Evolutionary conservation across 768 basidiomycete genomes (phyloP).

Genomic region (Lentinula raphanica): DNA sequence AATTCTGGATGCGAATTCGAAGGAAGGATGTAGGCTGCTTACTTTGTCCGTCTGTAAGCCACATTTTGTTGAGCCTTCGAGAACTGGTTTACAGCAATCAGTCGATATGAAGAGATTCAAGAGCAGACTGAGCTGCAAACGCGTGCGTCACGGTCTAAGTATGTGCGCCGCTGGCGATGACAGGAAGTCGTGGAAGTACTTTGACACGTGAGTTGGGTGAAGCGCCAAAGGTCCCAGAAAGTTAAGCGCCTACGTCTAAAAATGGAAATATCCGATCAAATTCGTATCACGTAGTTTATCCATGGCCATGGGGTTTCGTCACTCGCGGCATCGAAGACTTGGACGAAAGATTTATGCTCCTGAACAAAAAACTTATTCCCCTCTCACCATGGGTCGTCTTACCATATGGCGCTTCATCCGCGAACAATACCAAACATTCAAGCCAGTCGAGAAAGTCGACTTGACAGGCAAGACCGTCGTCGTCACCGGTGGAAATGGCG

Average conservation of each 20-base stretch:
- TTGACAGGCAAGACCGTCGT: constrained; percentile 25
- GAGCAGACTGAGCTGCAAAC: background rate
- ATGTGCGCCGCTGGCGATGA: background rate
- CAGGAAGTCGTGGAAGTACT: background rate
- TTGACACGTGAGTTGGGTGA: background rate
- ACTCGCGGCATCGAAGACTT: too few species aligned
- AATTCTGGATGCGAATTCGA: too few species aligned
- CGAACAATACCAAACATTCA: constrained; percentile 3
- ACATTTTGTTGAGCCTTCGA: too few species aligned
- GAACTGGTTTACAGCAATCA: too few species aligned
- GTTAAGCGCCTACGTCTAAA: too few species aligned
- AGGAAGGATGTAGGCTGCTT: background rate
- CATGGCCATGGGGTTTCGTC: too few species aligned
- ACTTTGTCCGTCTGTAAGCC: constrained; percentile 6
- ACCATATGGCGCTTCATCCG: background rate
- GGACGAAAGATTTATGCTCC: too few species aligned
- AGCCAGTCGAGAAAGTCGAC: constrained; percentile 15
- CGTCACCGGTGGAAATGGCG: constrained; percentile 27
- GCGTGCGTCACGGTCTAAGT: background rate
- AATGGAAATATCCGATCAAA: too few species aligned
- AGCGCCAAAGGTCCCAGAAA: too few species aligned
- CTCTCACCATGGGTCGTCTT: background rate
- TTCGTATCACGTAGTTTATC: too few species aligned
- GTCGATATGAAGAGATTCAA: too few species aligned
- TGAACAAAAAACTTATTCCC: too few species aligned